Evolutionary conservation across 495 filamentous ascomycete genomes (phyloP).

Genomic region (Aspergillus funiculosus): DNA sequence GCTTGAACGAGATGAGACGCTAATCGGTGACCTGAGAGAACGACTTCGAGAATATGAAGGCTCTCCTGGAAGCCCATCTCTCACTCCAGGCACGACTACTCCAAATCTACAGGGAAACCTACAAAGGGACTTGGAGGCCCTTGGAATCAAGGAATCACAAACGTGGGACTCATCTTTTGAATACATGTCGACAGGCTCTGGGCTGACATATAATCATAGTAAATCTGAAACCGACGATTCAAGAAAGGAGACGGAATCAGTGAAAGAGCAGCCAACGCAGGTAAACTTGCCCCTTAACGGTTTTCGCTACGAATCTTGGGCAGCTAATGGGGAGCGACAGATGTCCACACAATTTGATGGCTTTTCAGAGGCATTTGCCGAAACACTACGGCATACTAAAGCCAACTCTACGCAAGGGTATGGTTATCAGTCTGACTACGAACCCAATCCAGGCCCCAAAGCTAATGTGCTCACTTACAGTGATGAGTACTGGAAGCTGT

Average conservation of each 20-base stretch:
- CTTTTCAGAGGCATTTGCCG: conserved; percentile 35
- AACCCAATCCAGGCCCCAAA: too few relatives aligned
- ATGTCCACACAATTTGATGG: conserved; percentile 26
- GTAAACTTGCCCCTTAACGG: conserved; percentile 15
- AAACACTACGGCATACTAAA: conserved; percentile 33
- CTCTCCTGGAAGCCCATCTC: conserved; percentile 37
- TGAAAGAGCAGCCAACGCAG: conserved; percentile 27
- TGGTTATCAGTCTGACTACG: neutral
- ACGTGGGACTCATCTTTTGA: conserved; percentile 25
- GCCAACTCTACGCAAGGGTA: conserved; percentile 40
- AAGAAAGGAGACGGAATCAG: conserved; percentile 37
- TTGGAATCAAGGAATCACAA: conserved; percentile 39
- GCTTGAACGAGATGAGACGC: conserved; percentile 50
- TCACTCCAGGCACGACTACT: conserved; percentile 34
- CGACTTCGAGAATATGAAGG: conserved; percentile 41
- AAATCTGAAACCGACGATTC: conserved; percentile 43
- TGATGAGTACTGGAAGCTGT: conserved; percentile 45
- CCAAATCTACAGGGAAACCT: conserved; percentile 40
- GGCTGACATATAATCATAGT: conserved; percentile 22
- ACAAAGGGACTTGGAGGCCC: conserved; percentile 43
- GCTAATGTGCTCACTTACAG: conserved; percentile 25
- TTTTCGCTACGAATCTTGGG: neutral
- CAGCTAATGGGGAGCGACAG: conserved; percentile 19
- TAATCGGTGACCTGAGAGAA: conserved; percentile 21
- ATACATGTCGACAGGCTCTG: neutral